phyloP scores from a whole-genome alignment of 768 basidiomycete species.

The Leccinum variicolor region DNA sequence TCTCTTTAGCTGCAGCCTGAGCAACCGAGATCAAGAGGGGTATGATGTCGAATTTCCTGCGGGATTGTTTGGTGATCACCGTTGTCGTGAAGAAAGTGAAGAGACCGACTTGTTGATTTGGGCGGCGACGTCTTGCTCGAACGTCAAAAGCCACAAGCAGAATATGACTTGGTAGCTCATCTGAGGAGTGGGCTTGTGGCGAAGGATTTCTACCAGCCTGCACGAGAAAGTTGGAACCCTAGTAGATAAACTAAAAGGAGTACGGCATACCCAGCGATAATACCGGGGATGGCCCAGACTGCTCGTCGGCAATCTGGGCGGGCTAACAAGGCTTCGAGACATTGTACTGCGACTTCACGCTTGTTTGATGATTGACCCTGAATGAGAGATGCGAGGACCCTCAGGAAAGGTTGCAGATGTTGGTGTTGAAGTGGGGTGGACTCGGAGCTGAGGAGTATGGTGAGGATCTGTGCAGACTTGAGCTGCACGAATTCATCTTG shows the following conservation, averaged over 20 bases:
- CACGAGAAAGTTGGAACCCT: not conserved
- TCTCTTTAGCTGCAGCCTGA: constrained; percentile 91
- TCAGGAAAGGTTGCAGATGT: constrained; percentile 60
- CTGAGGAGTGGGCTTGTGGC: constrained; percentile 80
- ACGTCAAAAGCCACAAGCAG: constrained; percentile 92
- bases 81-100: not conserved
- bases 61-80: not conserved
- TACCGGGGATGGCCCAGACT: constrained; percentile 72
- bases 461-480: constrained; percentile 84
- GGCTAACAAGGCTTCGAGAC: constrained; percentile 79
- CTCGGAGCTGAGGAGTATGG: constrained; percentile 72
- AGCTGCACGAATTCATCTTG: constrained; percentile 96
- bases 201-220: constrained; percentile 82
- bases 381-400: constrained; percentile 55
- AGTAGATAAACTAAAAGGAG: not conserved
- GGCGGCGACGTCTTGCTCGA: constrained; percentile 81
- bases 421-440: constrained; percentile 44
- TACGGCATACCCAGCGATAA: constrained; percentile 59
- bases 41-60: constrained; percentile 86
- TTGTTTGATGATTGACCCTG: constrained; percentile 60
- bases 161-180: constrained; percentile 94
- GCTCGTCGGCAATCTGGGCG: constrained; percentile 76
- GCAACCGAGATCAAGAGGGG: constrained; percentile 81
- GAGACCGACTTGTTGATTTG: constrained; percentile 77
- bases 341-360: constrained; percentile 89